A percentile compares a stretch with the other conserved stretches of the same genome.
Conservation (phyloP, 192 early-diverging fungal genomes). For the Entophlyctis luteolus region DNA sequence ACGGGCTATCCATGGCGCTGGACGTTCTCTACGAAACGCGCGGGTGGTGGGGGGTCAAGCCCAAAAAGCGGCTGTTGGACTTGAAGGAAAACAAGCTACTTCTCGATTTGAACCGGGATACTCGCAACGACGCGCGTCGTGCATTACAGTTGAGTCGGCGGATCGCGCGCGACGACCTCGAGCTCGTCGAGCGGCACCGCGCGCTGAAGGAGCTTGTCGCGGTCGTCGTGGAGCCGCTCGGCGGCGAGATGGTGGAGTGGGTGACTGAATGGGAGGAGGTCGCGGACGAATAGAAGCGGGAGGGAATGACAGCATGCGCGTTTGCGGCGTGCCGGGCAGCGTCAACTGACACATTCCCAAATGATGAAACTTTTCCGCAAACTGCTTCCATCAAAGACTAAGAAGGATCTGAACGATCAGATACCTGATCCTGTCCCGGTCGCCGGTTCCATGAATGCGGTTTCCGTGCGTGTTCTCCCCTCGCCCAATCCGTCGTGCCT, state of each 20-base stretch:
- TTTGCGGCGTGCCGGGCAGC: no score
- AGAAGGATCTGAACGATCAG: no score
- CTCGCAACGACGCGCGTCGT: background rate
- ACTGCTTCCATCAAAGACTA: no score
- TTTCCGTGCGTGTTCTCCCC: no score
- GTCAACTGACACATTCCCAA: no score
- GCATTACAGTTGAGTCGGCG: constrained; percentile 22
- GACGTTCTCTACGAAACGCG: constrained; percentile 20
- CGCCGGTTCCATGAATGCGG: no score
- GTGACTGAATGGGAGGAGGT: constrained; percentile 28
- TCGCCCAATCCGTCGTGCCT: no score
- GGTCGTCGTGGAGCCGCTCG: constrained; percentile 20
- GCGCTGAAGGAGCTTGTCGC: constrained; percentile 7
- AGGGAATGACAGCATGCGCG: no score
- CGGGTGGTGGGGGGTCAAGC: constrained; percentile 27
- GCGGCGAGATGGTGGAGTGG: constrained; percentile 19
- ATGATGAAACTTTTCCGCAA: no score
- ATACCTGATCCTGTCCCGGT: no score
- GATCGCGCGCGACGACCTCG: constrained; percentile 24
- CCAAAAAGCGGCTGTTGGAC: constrained; percentile 20
- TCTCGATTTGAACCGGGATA: background rate
- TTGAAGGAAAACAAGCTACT: constrained; percentile 11
- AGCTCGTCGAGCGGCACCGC: constrained; percentile 13
- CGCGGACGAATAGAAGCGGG: no score
- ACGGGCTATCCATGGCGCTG: constrained; percentile 10